These are phyloP conservation scores for Fraxinus sp. DNA, from an alignment of 305 asterid genomes.

Conservation along the genomic window DNA sequence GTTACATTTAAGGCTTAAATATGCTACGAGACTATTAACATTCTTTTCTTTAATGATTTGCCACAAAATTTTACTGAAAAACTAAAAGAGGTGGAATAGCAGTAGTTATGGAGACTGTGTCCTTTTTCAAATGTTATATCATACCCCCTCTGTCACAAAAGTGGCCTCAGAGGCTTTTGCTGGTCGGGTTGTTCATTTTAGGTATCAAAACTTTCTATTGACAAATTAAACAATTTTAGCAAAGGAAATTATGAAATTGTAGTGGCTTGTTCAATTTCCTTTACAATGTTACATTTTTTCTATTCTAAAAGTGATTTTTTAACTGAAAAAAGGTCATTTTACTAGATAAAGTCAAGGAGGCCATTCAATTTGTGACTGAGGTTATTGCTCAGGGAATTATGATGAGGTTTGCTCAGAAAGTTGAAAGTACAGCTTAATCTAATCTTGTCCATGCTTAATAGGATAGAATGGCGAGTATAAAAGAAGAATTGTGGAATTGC, in stretches of 20 bases:
- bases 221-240: not conserved
- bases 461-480: not conserved
- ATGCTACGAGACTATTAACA: not conserved
- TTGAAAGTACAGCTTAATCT: not conserved
- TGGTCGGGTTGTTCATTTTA: not conserved
- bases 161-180: not conserved
- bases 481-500: not conserved
- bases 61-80: not conserved
- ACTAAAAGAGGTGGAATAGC: not conserved
- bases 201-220: not conserved
- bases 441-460: not conserved
- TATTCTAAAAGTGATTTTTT: not conserved
- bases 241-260: not conserved
- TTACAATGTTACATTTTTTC: not conserved
- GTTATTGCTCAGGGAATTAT: not conserved
- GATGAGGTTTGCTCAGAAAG: not conserved
- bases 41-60: not conserved
- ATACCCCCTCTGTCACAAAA: not conserved
- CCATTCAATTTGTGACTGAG: not conserved
- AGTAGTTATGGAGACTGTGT: not conserved
- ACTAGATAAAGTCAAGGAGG: not conserved
- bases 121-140: not conserved
- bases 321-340: not conserved
- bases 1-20: not conserved
- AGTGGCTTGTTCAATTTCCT: not conserved